Percentiles rank a stretch among this genome's conserved stretches.
phyloP scores from a whole-genome alignment of 1,284 basidiomycete genomes.

The Athelia sp. region DNA sequence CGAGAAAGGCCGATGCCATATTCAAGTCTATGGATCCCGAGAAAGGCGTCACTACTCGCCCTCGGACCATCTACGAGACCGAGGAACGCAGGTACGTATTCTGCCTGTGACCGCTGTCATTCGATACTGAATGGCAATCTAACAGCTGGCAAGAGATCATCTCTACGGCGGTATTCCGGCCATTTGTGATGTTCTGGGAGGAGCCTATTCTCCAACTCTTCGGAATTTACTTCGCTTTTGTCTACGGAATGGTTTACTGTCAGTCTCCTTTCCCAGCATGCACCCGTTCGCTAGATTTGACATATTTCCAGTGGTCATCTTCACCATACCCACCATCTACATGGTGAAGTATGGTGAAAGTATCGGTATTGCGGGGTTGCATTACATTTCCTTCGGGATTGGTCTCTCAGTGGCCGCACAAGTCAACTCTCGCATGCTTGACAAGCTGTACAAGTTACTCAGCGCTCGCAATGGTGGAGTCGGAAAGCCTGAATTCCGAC shows the following conservation, averaged over 20 bases:
- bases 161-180: slow-evolving; percentile 33
- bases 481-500: neutral
- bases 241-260: slow-evolving; percentile 25
- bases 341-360: slow-evolving; percentile 41
- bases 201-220: slow-evolving; percentile 47
- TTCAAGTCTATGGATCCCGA: slow-evolving; percentile 38
- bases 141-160: slow-evolving; percentile 27
- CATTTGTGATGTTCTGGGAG: slow-evolving; percentile 39
- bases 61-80: slow-evolving; percentile 41
- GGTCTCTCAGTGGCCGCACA: slow-evolving; percentile 18
- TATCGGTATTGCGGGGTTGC: slow-evolving; percentile 47
- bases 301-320: slow-evolving; percentile 46
- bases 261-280: too few species aligned
- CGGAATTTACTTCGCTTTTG: slow-evolving; percentile 43
- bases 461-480: neutral
- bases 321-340: slow-evolving; percentile 62
- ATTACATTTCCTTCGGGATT: slow-evolving; percentile 49
- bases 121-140: too few species aligned
- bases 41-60: slow-evolving; percentile 28
- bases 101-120: too few species aligned
- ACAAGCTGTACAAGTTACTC: neutral
- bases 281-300: too few species aligned
- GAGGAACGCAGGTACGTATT: too few species aligned
- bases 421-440: neutral
- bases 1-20: slow-evolving; percentile 50